A percentile compares a stretch with the other conserved stretches of the same genome.
Conservation (phyloP, 2,329 filamentous ascomycete genomes). For the Ophiostoma montium region DNA sequence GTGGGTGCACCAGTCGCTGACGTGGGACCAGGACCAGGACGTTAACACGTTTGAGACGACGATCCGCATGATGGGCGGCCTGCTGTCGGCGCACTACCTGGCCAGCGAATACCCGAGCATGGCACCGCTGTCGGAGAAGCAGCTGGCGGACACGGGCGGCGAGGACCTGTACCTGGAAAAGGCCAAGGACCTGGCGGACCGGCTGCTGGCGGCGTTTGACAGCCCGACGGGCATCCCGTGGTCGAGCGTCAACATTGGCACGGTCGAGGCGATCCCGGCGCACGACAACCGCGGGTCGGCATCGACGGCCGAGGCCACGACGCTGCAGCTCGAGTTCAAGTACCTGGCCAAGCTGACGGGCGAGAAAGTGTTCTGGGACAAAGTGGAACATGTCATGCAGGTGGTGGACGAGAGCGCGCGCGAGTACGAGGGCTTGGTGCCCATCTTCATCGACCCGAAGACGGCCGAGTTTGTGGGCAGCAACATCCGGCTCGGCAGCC, state of each 20-base stretch:
- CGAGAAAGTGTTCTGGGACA: conserved; percentile 84
- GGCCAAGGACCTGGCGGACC: conserved; percentile 81
- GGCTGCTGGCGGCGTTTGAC: conserved; percentile 76
- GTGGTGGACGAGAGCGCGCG: conserved; percentile 73
- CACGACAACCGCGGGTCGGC: conserved; percentile 78
- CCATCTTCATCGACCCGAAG: conserved; percentile 77
- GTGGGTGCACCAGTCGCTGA: conserved; percentile 71
- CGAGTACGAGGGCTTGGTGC: conserved; percentile 68
- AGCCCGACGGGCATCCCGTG: conserved; percentile 76
- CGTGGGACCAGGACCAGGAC: conserved; percentile 85
- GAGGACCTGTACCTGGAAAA: conserved; percentile 95
- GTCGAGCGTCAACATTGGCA: conserved; percentile 78
- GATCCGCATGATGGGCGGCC: conserved; percentile 88
- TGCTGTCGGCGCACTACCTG: conserved; percentile 90
- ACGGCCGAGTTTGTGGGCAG: conserved; percentile 65
- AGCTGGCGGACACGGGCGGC: conserved; percentile 50
- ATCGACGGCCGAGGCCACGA: conserved; percentile 86
- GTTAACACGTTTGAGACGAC: conserved; percentile 98
- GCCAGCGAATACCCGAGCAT: conserved; percentile 69
- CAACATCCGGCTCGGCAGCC: conserved; percentile 83
- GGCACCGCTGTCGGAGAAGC: conserved; percentile 58
- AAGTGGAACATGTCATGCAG: conserved; percentile 81
- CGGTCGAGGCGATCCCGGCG: conserved; percentile 60
- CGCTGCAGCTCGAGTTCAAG: conserved; percentile 90
- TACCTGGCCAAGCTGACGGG: conserved; percentile 91